Evolutionary conservation across 169 alveolate genomes (phyloP).

Genomic region (Plasmodium cynomolgi): DNA sequence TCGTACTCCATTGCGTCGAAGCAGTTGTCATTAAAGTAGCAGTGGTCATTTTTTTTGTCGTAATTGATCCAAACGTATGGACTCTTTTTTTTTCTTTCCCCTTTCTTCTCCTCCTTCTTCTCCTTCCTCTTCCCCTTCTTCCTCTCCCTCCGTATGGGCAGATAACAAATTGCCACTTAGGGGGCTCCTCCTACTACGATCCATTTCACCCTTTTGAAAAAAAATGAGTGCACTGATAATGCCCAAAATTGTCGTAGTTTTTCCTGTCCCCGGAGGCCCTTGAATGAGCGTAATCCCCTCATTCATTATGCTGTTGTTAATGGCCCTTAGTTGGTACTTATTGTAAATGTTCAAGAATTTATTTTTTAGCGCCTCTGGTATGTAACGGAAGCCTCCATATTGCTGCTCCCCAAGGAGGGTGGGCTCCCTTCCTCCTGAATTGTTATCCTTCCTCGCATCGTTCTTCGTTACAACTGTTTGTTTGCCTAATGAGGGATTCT

Average conservation of each 20-base stretch:
- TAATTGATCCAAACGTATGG: slow-evolving; percentile 48
- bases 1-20: slow-evolving; percentile 71
- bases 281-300: slow-evolving; percentile 94
- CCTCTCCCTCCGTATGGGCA: not conserved
- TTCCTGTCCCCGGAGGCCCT: slow-evolving; percentile 99
- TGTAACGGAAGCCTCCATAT: slow-evolving; percentile 43
- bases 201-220: slow-evolving; percentile 17
- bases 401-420: not conserved
- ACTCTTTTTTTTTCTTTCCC: slow-evolving; percentile 10
- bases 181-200: not conserved
- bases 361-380: slow-evolving; percentile 77
- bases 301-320: slow-evolving; percentile 79
- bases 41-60: slow-evolving; percentile 33
- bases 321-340: slow-evolving; percentile 82
- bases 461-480: not conserved
- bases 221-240: slow-evolving; percentile 89
- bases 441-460: not conserved
- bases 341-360: slow-evolving; percentile 77
- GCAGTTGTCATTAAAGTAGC: slow-evolving; percentile 53
- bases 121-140: not conserved
- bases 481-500: not conserved
- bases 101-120: not conserved
- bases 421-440: not conserved
- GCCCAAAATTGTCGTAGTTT: slow-evolving; percentile 96
- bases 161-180: not conserved